Base-by-base conservation (phyloP, 2,329 filamentous ascomycete species). In the Colletotrichum sp. region DNA sequence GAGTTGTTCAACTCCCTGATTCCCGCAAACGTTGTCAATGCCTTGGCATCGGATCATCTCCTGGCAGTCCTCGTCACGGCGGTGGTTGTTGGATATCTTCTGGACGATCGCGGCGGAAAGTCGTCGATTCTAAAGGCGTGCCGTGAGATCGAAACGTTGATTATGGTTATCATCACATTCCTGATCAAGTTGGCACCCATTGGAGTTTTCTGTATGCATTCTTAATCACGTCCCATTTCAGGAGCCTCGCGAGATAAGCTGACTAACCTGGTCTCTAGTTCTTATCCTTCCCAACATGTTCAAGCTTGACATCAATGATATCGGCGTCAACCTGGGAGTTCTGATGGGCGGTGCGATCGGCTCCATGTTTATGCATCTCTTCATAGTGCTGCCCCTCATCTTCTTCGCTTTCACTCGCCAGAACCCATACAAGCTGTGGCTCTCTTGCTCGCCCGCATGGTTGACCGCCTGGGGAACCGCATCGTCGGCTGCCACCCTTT, bases 391-490 rank as follows among this genome's bases (percentile, higher is more conserved):
- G 0, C 89, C 88, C 0, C 76, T 84, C 58, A 78, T 88, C 43
- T 88, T 84, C 82, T 85, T 85, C 66, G 58, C 55, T 25, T 81
- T 88, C 70, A 85, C 84, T 2, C 81, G 87, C 66, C 79, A 81
- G 74, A 90, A 90, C 77, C 87, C 88, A 0, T 90, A 88, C 70
- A 70, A 82, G 0, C 83, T 86, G 78, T 90, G 88, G 88, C 22
- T 88, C 74, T 87, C 85, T 74, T 86, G 85, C 75, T 87, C 87
- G 4, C 87, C 86, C 0, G 88, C 88, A 0, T 90, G 89, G 89
- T 83, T 90, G 66, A 90, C 88, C 2, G 89, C 88, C 1, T 90
- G 89, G 88, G 88, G 89, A 52, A 87, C 88, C 13, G 88, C 89
- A 1, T 89, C 88, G 2, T 89, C 87, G 3, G 89, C 89, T 15